These are phyloP conservation scores for Gomphus bonarii DNA, from an alignment of 1,284 basidiomycete species.

Conservation along the genomic window DNA sequence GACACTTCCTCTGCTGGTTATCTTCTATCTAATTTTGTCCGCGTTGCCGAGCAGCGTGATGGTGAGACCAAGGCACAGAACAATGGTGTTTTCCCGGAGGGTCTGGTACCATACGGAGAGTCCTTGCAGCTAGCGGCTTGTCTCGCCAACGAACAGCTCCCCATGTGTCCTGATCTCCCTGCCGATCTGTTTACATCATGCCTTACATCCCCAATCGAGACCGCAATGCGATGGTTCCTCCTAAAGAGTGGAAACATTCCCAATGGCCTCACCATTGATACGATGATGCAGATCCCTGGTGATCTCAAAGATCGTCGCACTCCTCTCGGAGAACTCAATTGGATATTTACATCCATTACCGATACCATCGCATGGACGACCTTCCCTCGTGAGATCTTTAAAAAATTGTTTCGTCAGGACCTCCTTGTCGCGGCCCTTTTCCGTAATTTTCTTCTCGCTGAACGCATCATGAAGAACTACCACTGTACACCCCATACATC, in stretches of 20 bases:
- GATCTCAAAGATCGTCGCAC: slow-evolving; percentile 94
- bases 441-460: slow-evolving; percentile 93
- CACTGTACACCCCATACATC: slow-evolving; percentile 95
- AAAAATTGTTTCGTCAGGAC: slow-evolving; percentile 90
- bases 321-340: slow-evolving; percentile 94
- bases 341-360: slow-evolving; percentile 99
- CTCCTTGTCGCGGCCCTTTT: slow-evolving; percentile 93
- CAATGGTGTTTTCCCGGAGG: slow-evolving; percentile 46
- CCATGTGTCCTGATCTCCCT: slow-evolving; percentile 92
- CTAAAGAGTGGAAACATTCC: slow-evolving; percentile 79
- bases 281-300: slow-evolving; percentile 93
- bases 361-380: slow-evolving; percentile 99
- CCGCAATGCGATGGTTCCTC: slow-evolving; percentile 90
- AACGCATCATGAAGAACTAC: slow-evolving; percentile 97
- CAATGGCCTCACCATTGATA: slow-evolving; percentile 72
- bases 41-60: slow-evolving; percentile 79
- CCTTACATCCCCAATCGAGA: slow-evolving; percentile 96
- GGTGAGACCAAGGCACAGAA: slow-evolving; percentile 58
- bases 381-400: slow-evolving; percentile 89
- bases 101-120: slow-evolving; percentile 69
- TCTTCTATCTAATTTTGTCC: slow-evolving; percentile 85
- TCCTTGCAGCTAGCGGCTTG: slow-evolving; percentile 96
- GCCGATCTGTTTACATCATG: slow-evolving; percentile 98
- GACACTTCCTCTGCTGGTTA: slow-evolving; percentile 96
- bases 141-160: slow-evolving; percentile 82